Base-by-base conservation (phyloP, 2,329 filamentous ascomycete genomes). In the Diaporthe vexans region DNA sequence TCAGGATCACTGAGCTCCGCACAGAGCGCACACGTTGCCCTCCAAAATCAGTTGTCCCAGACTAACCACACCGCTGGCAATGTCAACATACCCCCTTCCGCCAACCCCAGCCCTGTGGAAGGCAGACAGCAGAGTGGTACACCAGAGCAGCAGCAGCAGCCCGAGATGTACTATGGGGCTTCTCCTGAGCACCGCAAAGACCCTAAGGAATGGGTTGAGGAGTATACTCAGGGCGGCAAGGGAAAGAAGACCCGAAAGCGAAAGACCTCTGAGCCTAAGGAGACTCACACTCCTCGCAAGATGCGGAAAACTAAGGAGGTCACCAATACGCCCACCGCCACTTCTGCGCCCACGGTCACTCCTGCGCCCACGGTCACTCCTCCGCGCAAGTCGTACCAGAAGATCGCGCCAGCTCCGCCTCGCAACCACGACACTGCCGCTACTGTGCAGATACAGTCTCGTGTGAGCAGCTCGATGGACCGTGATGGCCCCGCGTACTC, bases 351-450 rank as follows among this genome's bases (percentile, higher is more conserved):
- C 35, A 40, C 11, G 57, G 29, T 33, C 21, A 29, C 46, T 29
- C 29, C 57, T 8, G 7, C 4, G 37, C 10, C 37, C 37, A 15
- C 11, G 11, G 37, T 15, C 37, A 40, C 2, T 40, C 37, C 33
- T 6, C 35, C 46, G 21, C 29, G 15, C 26, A 40, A 33, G 13
- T 17, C 2, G 11, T 63, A 63, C 35, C 46, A 24, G 8, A 11
- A 35, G 17, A 72, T 72, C 24, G 57, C 59, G 37, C 70, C 70
- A 24, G 33, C 33, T n/a, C 70, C 57, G 40, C 6, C 33, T 4
- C 43, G n/a, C 24, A 21, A 4, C 33, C 69, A 43, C 40, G 24
- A 8, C 21, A 17, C 17, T 29, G 57, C 43, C 57, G 54, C 24
- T 5, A n/a, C 9, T 33, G n/a, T 33, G 35, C 70, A 72, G 46